Conservation (phyloP, 176 grass and related monocot genomes). For the Hordeum marinum region DNA sequence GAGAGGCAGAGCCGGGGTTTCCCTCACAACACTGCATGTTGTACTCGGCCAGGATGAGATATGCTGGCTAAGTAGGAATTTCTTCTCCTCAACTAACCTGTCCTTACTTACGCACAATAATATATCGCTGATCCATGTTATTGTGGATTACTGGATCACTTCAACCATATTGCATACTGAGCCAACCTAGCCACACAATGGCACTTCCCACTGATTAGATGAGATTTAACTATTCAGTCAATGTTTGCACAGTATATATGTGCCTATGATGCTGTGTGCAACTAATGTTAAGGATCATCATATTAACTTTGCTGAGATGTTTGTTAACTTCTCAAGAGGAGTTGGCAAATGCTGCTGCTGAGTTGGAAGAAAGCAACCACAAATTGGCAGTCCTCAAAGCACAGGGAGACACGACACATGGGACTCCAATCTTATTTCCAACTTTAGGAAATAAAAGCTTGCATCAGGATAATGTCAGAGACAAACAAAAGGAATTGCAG, state of each 20-base stretch:
- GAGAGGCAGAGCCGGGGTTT: background rate
- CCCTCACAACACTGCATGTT: background rate
- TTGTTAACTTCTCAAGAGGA: conserved; percentile 70
- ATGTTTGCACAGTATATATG: background rate
- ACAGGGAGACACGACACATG: conserved; percentile 57
- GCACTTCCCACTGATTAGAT: background rate
- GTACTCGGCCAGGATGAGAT: background rate
- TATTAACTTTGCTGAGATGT: conserved; percentile 16
- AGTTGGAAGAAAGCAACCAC: conserved; percentile 70
- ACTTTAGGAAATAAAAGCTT: conserved; percentile 53
- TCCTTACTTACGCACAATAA: background rate
- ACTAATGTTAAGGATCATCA: background rate
- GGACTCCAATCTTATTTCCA: conserved; percentile 52
- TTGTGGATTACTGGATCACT: background rate
- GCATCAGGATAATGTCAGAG: conserved; percentile 46
- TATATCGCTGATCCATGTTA: background rate
- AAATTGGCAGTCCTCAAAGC: conserved; percentile 64
- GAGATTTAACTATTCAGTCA: background rate
- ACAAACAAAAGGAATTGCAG: conserved; percentile 72
- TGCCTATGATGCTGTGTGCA: background rate
- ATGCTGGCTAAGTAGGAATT: background rate
- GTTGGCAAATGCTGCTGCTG: conserved; percentile 46
- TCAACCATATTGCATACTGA: background rate
- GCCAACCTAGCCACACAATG: conserved; percentile 2
- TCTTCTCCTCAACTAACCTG: background rate